Percentiles rank a stretch among this genome's conserved stretches.
phyloP scores from a whole-genome alignment of 495 filamentous ascomycete species.

The Chaetomium tenue region DNA sequence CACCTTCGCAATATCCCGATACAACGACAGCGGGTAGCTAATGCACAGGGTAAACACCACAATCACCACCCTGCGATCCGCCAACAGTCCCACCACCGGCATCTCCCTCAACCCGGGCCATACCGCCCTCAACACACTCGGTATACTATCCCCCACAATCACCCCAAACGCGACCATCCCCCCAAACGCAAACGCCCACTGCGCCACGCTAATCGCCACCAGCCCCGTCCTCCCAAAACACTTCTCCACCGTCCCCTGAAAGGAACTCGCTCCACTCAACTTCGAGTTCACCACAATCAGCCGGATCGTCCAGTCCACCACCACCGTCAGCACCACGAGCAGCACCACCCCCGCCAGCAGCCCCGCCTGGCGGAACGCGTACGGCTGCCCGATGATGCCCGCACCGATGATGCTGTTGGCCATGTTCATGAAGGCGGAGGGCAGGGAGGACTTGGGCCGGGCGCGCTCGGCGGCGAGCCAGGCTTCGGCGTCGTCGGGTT shows the following conservation, averaged over 20 bases:
- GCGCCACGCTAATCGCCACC: slow-evolving; percentile 84
- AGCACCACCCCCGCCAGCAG: slow-evolving; percentile 75
- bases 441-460: slow-evolving; percentile 50
- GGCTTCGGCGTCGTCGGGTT: slow-evolving; percentile 45
- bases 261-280: slow-evolving; percentile 83
- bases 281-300: slow-evolving; percentile 96
- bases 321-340: slow-evolving; percentile 72
- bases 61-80: slow-evolving; percentile 78
- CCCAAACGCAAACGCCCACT: slow-evolving; percentile 98
- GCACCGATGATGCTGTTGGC: slow-evolving; percentile 97
- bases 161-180: slow-evolving; percentile 98
- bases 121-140: slow-evolving; percentile 77
- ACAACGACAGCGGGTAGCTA: slow-evolving; percentile 89
- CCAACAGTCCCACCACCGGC: slow-evolving; percentile 76
- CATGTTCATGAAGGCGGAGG: slow-evolving; percentile 91
- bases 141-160: slow-evolving; percentile 94
- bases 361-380: slow-evolving; percentile 88
- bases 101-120: slow-evolving; percentile 73
- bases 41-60: slow-evolving; percentile 77
- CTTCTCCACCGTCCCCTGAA: slow-evolving; percentile 90
- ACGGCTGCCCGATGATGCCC: slow-evolving; percentile 96
- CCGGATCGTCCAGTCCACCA: slow-evolving; percentile 94
- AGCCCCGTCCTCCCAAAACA: slow-evolving; percentile 88
- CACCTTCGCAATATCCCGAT: slow-evolving; percentile 97
- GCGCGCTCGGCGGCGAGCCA: slow-evolving; percentile 46